phyloP scores from a whole-genome alignment of 306 rosid genomes.

The Myrica gale region DNA sequence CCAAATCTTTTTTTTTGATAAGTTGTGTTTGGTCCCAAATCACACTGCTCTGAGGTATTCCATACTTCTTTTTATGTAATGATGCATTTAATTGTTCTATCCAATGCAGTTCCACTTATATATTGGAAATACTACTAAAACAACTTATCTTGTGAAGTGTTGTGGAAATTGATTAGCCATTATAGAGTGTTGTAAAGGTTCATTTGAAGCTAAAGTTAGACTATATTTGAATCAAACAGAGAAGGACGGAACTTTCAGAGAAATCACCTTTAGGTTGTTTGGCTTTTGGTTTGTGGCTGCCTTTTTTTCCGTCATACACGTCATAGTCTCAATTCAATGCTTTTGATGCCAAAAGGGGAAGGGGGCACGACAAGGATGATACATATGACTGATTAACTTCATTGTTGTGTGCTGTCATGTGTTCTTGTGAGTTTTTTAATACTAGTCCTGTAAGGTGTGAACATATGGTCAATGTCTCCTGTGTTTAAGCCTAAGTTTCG shows the following conservation, averaged over 20 bases:
- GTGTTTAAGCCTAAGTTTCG: neutral
- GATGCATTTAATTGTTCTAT: neutral
- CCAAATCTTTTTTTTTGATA: too few species aligned
- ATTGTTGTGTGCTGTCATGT: neutral
- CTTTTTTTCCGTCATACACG: neutral
- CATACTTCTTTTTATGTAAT: neutral
- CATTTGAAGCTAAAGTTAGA: neutral
- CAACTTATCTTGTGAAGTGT: neutral
- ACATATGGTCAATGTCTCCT: neutral
- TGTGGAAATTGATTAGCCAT: neutral
- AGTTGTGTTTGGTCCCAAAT: too few species aligned
- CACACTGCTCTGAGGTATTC: neutral
- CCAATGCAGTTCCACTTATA: neutral
- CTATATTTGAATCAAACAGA: neutral
- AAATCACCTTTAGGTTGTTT: neutral
- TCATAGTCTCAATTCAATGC: neutral
- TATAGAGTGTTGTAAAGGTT: neutral
- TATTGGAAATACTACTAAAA: neutral
- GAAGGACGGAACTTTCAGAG: neutral
- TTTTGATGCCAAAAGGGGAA: neutral
- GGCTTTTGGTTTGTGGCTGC: neutral
- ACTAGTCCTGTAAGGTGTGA: neutral
- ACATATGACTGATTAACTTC: neutral
- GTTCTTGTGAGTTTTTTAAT: neutral
- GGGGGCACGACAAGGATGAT: neutral